These are phyloP conservation scores for Lentinula sp. DNA, from an alignment of 768 basidiomycete species.

Conservation along the genomic window DNA sequence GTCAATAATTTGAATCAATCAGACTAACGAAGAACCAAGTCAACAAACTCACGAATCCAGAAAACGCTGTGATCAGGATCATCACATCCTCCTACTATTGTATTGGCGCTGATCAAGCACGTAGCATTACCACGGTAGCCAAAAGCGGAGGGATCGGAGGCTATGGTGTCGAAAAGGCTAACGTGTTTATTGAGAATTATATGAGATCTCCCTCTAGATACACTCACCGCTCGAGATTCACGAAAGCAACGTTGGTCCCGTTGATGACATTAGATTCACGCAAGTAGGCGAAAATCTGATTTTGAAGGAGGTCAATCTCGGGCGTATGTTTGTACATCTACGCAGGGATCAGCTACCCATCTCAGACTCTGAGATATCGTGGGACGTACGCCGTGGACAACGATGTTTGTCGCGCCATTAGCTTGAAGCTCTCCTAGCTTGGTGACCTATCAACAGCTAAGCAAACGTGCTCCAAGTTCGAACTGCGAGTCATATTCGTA, in stretches of 20 bases:
- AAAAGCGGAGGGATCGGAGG: conserved; percentile 16
- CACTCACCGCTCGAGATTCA: conserved; percentile 19
- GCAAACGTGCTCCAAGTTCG: not conserved
- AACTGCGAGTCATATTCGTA: too few relatives aligned
- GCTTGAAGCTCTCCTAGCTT: conserved; percentile 23
- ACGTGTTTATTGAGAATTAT: not conserved
- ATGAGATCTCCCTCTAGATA: not conserved
- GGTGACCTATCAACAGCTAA: conserved; percentile 7
- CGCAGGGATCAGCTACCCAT: not conserved
- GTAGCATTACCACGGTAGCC: conserved; percentile 22
- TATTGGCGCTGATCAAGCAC: conserved; percentile 23
- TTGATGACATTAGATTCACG: conserved; percentile 17
- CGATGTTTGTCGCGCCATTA: conserved; percentile 21
- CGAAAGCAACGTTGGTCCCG: conserved; percentile 23
- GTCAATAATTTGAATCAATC: not conserved
- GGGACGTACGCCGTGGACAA: conserved; percentile 21
- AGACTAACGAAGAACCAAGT: not conserved
- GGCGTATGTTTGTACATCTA: conserved; percentile 25
- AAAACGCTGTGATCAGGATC: conserved; percentile 24
- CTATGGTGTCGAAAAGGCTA: conserved; percentile 20
- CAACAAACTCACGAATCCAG: conserved; percentile 19
- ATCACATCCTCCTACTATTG: conserved; percentile 22
- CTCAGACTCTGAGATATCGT: not conserved
- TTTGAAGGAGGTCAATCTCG: conserved; percentile 21
- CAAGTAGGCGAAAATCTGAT: conserved; percentile 20